Evolutionary conservation across 2,329 filamentous ascomycete genomes (phyloP), one percentile per base, ranked within the genome.

Genomic region (Dothidotthia symphoricarpi): DNA sequence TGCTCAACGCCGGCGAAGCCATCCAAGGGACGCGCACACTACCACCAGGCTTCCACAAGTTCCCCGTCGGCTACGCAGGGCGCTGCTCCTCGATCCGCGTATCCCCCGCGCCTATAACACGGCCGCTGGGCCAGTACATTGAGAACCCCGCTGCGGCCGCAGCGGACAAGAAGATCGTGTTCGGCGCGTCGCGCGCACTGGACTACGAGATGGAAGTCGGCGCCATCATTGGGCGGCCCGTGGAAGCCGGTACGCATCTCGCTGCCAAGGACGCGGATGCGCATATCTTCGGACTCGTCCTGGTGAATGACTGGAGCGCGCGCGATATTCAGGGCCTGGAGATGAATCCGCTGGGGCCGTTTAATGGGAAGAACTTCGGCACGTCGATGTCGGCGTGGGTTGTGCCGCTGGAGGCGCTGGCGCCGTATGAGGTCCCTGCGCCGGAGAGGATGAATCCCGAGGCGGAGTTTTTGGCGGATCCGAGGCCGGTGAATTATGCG

Each of bases 341-440:
- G 49, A 82, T 83, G 78, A 68, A 67, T 3, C 79, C 79, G 0
- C 62, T 83, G 0, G 80, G 80, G 0, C 81, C 81, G 0, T 71
- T 83, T 35, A 80, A 82, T 34, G 72, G 74, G 2, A 85, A 84
- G 57, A 75, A 73, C 22, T 81, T 82, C 28, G 74, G 71, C 6
- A 83, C 79, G 0, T 73, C 71, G 0, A 75, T 84, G 15, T 78
- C 75, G 0, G 78, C 81, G 0, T 84, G 81, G 81, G 66, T 83
- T 10, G 60, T 83, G 3, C 80, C 78, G 0, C 64, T 78, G 1
- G 79, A 82, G 24, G 80, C 81, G 0, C 56, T 84, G n/a, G 63
- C 66, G 39, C 49, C 57, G 4, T 67, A 63, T 34, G 38, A 49
- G 26, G 49, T 55, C 1, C 31, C 45, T 9, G 55, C 57, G 8